These are phyloP conservation scores for Lupinus albus DNA, from an alignment of 306 rosid species.

Conservation along the genomic window DNA sequence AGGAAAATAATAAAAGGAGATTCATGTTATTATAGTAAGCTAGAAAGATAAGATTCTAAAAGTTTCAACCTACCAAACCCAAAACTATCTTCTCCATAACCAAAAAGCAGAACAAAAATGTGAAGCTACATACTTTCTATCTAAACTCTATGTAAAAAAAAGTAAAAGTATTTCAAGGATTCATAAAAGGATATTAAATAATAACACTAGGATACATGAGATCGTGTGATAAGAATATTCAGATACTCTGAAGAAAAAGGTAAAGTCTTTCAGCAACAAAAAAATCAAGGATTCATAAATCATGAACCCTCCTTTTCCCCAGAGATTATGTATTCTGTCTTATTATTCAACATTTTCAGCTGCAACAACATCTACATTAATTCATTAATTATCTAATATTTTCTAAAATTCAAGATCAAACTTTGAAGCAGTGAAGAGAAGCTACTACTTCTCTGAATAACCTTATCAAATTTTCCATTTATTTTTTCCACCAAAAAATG, in stretches of 20 bases:
- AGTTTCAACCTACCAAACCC: conserved; percentile 29
- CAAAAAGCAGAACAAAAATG: conserved; percentile 33
- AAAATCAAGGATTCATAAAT: too few relatives aligned
- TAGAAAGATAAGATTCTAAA: conserved; percentile 28
- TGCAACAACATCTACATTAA: neutral
- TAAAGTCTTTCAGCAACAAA: too few relatives aligned
- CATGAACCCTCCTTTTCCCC: too few relatives aligned
- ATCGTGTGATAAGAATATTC: too few relatives aligned
- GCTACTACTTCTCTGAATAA: too few relatives aligned
- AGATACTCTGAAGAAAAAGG: too few relatives aligned
- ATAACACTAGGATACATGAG: too few relatives aligned
- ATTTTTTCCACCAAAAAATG: neutral
- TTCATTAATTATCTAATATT: conserved; percentile 6
- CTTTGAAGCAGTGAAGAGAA: neutral
- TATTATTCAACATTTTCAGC: neutral
- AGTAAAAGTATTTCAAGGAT: conserved; percentile 1
- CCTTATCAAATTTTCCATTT: neutral
- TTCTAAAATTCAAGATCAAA: neutral
- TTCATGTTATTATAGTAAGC: conserved; percentile 13
- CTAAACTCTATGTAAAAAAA: neutral
- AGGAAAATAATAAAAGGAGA: neutral
- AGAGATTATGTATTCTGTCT: too few relatives aligned
- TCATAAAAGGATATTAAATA: neutral
- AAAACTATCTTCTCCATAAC: conserved; percentile 10
- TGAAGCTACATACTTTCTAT: conserved; percentile 20